phyloP scores from a whole-genome alignment of 2,329 filamentous ascomycete species.

The Aspergillus phoenicis region DNA sequence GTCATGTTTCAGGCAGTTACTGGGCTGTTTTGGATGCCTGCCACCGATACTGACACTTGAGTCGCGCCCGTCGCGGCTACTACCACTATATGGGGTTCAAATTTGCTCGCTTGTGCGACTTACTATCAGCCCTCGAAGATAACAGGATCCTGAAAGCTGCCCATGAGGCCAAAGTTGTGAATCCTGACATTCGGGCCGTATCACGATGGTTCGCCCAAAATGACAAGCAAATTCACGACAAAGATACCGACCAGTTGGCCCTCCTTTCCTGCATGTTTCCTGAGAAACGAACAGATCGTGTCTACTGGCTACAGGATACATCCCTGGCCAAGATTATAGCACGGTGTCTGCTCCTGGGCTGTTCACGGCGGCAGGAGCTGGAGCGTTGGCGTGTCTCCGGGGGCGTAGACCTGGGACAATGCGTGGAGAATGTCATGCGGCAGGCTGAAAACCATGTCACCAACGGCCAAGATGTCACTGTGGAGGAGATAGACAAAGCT shows the following conservation, averaged over 20 bases:
- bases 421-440: constrained; percentile 66
- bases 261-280: constrained; percentile 77
- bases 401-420: constrained; percentile 70
- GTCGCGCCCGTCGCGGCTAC: background rate
- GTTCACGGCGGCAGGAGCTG: constrained; percentile 63
- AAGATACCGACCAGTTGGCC: constrained; percentile 61
- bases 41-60: background rate
- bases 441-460: constrained; percentile 55
- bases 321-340: constrained; percentile 68
- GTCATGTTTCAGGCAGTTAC: background rate
- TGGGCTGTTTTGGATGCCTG: background rate
- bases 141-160: constrained; percentile 43
- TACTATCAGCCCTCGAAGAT: constrained; percentile 69
- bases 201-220: constrained; percentile 70
- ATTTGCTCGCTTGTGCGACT: constrained; percentile 72
- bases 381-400: constrained; percentile 63
- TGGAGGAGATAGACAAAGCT: constrained; percentile 71
- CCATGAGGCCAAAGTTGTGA: constrained; percentile 30
- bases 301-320: constrained; percentile 68
- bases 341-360: constrained; percentile 66
- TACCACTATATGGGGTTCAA: constrained; percentile 45
- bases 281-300: constrained; percentile 73
- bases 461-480: constrained; percentile 54
- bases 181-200: constrained; percentile 51
- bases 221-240: constrained; percentile 58